phyloP scores from a whole-genome alignment of 2,329 filamentous ascomycete species.

The Hortaea werneckii region DNA sequence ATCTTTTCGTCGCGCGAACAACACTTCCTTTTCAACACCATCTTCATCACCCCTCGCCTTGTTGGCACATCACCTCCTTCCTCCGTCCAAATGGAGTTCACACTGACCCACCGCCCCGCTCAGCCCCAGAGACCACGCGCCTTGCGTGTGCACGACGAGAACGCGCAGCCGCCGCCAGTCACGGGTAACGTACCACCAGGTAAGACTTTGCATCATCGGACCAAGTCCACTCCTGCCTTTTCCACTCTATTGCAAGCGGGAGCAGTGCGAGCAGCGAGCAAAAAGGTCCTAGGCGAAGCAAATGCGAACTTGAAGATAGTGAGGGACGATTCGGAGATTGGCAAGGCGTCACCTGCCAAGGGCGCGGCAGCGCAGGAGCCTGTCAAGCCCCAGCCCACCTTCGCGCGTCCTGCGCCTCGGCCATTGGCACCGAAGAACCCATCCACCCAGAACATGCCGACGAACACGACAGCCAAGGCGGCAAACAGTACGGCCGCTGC shows the following conservation, averaged over 20 bases:
- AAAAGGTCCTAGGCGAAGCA: slow-evolving; percentile 43
- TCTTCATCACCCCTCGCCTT: not conserved
- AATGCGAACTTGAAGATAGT: slow-evolving; percentile 22
- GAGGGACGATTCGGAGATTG: slow-evolving; percentile 49
- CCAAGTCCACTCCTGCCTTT: slow-evolving; percentile 61
- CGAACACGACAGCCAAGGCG: slow-evolving; percentile 13
- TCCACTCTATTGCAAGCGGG: slow-evolving; percentile 45
- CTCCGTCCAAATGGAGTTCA: not conserved
- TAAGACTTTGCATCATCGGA: slow-evolving; percentile 62
- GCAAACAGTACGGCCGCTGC: slow-evolving; percentile 1
- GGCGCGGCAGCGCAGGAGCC: slow-evolving; percentile 25
- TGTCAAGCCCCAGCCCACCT: slow-evolving; percentile 33
- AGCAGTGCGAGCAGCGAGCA: slow-evolving; percentile 54
- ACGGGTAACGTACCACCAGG: slow-evolving; percentile 37
- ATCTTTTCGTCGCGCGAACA: not conserved
- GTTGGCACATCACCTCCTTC: not conserved
- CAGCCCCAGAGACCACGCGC: slow-evolving; percentile 62
- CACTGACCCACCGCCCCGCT: slow-evolving; percentile 12
- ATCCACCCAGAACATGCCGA: slow-evolving; percentile 27
- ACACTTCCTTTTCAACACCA: not conserved
- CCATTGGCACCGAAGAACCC: slow-evolving; percentile 31
- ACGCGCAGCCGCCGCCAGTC: slow-evolving; percentile 38
- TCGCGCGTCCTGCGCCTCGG: slow-evolving; percentile 51
- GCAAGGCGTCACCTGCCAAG: slow-evolving; percentile 35
- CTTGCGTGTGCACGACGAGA: slow-evolving; percentile 61